phyloP scores from a whole-genome alignment of 345 rosid genomes.

The Salix brachista region DNA sequence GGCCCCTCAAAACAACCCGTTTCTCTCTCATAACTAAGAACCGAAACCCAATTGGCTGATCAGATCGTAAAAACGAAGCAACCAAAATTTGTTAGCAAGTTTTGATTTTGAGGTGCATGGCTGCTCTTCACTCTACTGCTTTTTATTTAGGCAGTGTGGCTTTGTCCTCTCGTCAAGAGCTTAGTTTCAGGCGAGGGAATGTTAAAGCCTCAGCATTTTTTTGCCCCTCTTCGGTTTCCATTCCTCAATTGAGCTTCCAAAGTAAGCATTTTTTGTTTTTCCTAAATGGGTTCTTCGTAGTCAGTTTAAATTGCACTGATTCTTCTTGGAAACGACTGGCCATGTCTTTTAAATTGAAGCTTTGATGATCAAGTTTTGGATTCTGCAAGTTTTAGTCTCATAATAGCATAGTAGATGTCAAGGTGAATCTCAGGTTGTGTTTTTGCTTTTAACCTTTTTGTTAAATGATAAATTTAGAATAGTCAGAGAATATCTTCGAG shows the following conservation, averaged over 20 bases:
- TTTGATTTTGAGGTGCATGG: conserved; percentile 25
- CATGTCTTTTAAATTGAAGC: not conserved
- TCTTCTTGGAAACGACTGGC: not conserved
- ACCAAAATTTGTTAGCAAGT: not conserved
- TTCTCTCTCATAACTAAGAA: not conserved
- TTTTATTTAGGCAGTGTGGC: conserved; percentile 21
- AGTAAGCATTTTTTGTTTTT: conserved; percentile 13
- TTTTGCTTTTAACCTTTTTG: not conserved
- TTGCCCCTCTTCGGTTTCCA: conserved; percentile 13
- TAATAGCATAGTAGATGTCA: not conserved
- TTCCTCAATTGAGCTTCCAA: conserved; percentile 18
- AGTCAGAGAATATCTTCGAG: too few relatives aligned
- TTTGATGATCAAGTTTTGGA: not conserved
- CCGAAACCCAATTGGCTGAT: not conserved
- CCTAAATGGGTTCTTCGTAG: not conserved
- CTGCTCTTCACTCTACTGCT: conserved; percentile 37
- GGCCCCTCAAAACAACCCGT: not conserved
- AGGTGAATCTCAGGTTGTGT: not conserved
- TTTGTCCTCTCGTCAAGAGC: conserved; percentile 13
- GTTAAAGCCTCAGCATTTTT: conserved; percentile 21
- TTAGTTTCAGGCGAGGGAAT: conserved; percentile 14
- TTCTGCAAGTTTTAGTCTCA: not conserved
- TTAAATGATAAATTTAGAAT: not conserved
- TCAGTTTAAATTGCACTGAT: not conserved
- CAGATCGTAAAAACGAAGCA: not conserved